These are phyloP conservation scores for Populus euphratica DNA, from an alignment of 345 rosid species.

Conservation along the genomic window DNA sequence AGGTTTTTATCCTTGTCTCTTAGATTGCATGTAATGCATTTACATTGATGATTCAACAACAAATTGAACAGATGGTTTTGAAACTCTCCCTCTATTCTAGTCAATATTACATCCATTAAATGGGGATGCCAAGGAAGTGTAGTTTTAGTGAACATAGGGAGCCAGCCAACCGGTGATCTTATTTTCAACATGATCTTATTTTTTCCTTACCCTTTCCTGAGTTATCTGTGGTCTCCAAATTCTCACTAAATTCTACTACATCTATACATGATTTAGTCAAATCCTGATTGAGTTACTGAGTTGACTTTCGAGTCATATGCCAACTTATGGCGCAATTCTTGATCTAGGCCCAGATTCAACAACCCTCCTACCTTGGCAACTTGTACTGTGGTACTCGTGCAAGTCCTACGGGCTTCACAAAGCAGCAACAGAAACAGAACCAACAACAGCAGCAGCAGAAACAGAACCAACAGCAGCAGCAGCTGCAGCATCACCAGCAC, in stretches of 20 bases:
- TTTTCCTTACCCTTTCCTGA: background rate
- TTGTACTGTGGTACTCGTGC: conserved; percentile 26
- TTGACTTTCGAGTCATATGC: background rate
- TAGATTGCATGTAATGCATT: background rate
- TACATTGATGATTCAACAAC: background rate
- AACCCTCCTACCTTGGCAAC: conserved; percentile 36
- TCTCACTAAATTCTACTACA: background rate
- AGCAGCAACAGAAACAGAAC: conserved; percentile 38
- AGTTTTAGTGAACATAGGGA: background rate
- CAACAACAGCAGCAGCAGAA: conserved; percentile 3
- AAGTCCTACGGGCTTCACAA: conserved; percentile 22
- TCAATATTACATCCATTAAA: background rate
- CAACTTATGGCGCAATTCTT: background rate
- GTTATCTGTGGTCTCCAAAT: background rate
- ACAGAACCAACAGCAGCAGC: background rate
- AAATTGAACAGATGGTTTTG: background rate
- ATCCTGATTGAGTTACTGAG: background rate
- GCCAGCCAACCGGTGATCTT: conserved; percentile 1
- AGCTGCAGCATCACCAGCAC: background rate
- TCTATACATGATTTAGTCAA: background rate
- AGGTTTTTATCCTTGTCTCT: conserved; percentile 39
- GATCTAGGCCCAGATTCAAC: conserved; percentile 45
- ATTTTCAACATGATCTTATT: background rate
- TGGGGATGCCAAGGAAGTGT: background rate
- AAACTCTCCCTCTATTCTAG: background rate